Evolutionary conservation across 768 basidiomycete species (phyloP), one percentile per base, ranked within the genome.

Genomic region (Chalciporus pseudorubinellus): DNA sequence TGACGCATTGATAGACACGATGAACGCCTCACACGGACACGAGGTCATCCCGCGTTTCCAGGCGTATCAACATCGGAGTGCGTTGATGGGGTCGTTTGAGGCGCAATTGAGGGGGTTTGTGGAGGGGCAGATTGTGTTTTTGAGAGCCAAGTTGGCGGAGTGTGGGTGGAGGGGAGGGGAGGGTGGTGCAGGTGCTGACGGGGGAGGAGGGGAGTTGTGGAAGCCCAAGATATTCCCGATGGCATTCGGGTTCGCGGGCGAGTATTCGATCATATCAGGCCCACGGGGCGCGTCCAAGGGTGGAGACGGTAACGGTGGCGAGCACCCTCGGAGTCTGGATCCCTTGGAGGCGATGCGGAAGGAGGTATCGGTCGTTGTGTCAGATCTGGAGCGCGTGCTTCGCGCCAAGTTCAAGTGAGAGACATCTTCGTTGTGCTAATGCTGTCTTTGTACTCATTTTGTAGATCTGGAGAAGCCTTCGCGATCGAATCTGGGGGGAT

Each of bases 111-210:
- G 19, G 6, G 59, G 36, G 10, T 67, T 67, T 40, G 33, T 64
- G n/a, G 54, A 69, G 24, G 62, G 65, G 5, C 60, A 56, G 26
- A 45, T 67, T 4, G 14, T 57, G 39, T 67, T 67, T 18, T n/a
- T 57, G 12, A 52, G 60, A 7, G 16, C 52, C 7, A 69, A 58
- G 46, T 24, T 62, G 22, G 34, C 34, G n/a, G 34, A 31, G 29
- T n/a, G 44, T 50, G 26, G n/a, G 11, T 13, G 26, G 6, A 14
- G 51, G 28, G 7, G 38, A 22, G 26, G 14, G 39, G 20, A 16
- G 2, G 34, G 1, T 4, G 34, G n/a, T 36, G 34, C n/a, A 16
- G 31, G 31, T 14, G 44, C 46, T 19, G n/a, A 6, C 6, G 21
- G 5, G n/a, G 51, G 34, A 5, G 34, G 24, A 19, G n/a, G 39